phyloP scores from a whole-genome alignment of 148 eudicot genomes.

The Cornus controversa region DNA sequence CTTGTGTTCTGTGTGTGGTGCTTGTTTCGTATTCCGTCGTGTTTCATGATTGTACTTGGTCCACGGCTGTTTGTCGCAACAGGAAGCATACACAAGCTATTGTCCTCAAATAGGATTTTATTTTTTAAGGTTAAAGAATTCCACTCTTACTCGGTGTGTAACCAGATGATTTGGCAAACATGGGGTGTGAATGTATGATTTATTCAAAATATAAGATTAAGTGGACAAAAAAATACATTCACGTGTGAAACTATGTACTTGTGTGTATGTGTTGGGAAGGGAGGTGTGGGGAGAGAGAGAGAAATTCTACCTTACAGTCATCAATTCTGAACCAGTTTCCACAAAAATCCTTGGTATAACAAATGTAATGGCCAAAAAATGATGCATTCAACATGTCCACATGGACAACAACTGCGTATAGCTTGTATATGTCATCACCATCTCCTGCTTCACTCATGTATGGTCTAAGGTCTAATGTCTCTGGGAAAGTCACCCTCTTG shows the following conservation, averaged over 20 bases:
- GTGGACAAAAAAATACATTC: neutral
- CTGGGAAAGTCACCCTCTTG: conserved; percentile 81
- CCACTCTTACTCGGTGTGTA: neutral
- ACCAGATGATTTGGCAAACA: neutral
- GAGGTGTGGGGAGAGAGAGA: neutral
- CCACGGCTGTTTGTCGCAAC: too few relatives aligned
- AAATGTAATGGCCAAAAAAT: conserved; percentile 87
- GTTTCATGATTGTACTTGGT: too few relatives aligned
- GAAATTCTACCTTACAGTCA: conserved; percentile 67
- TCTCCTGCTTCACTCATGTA: conserved; percentile 79
- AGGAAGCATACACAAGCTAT: neutral
- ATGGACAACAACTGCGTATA: conserved; percentile 90
- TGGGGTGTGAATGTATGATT: too few relatives aligned
- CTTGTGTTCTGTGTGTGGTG: too few relatives aligned
- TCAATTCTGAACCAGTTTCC: conserved; percentile 94
- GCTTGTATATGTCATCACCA: conserved; percentile 51
- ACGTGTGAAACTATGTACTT: neutral
- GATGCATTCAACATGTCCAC: conserved; percentile 97
- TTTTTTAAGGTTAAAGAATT: neutral
- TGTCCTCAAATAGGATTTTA: too few relatives aligned
- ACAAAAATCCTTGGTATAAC: conserved; percentile 68
- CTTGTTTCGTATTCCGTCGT: too few relatives aligned
- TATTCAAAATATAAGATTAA: neutral
- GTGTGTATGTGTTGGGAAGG: too few relatives aligned
- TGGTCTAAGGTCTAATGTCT: conserved; percentile 68